Percentiles rank a stretch among this genome's conserved stretches.
These are phyloP conservation scores for Rhodotorula kratochvilovae DNA, from an alignment of 768 basidiomycete species.

Conservation along the genomic window DNA sequence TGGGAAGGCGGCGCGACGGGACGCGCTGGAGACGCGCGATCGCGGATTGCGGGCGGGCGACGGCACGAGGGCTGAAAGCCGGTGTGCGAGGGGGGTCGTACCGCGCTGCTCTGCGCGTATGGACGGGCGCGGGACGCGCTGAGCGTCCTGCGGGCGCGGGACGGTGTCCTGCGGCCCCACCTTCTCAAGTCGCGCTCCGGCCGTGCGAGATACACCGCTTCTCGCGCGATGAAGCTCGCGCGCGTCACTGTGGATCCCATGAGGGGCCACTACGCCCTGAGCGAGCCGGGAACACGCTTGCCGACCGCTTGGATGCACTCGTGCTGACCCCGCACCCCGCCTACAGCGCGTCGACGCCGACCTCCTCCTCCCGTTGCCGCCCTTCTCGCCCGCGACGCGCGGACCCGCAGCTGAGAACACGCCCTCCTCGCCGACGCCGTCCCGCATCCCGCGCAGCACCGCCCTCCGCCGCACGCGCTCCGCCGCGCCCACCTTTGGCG, in stretches of 20 bases:
- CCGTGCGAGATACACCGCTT: no score
- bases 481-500: background rate
- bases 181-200: no score
- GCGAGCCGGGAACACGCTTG: no score
- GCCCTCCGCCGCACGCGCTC: conserved; percentile 24
- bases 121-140: no score
- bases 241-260: no score
- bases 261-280: no score
- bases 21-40: background rate
- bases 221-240: no score
- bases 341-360: background rate
- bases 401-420: background rate
- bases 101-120: no score
- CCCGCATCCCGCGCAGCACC: background rate
- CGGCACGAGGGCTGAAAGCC: background rate
- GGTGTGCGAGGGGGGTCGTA: background rate
- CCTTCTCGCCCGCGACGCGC: background rate
- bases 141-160: no score
- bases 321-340: background rate
- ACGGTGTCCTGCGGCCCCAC: no score
- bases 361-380: background rate
- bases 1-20: background rate
- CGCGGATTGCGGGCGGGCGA: background rate
- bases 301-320: background rate
- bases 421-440: background rate